These are phyloP conservation scores for Fistulinella cinereoalba DNA, from an alignment of 1,284 basidiomycete species.

Conservation along the genomic window DNA sequence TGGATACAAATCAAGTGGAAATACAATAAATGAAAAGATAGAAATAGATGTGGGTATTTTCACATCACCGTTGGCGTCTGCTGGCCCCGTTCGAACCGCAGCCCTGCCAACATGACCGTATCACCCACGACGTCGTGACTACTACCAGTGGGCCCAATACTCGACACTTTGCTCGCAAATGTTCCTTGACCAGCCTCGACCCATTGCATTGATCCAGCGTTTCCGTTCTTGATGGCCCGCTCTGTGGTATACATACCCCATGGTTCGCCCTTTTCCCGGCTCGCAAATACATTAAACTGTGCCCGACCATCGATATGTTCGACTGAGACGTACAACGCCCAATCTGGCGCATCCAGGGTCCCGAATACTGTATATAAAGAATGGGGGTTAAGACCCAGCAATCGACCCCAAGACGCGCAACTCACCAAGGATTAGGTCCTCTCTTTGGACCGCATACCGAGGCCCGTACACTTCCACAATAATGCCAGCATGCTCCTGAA, in stretches of 20 bases:
- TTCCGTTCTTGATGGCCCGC: slow-evolving; percentile 38
- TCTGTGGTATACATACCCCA: slow-evolving; percentile 71
- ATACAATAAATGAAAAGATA: not conserved
- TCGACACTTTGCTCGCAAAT: slow-evolving; percentile 55
- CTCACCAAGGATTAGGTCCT: slow-evolving; percentile 70
- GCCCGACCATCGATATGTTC: slow-evolving; percentile 59
- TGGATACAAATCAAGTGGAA: not conserved
- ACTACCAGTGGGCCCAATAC: not conserved
- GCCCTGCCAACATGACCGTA: slow-evolving; percentile 24
- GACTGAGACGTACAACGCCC: slow-evolving; percentile 69
- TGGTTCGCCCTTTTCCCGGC: slow-evolving; percentile 45
- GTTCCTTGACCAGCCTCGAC: slow-evolving; percentile 38
- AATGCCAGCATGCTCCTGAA: slow-evolving; percentile 62
- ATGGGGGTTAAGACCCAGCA: not conserved
- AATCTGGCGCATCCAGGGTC: slow-evolving; percentile 62
- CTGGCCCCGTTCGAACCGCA: slow-evolving; percentile 20
- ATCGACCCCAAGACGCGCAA: slow-evolving; percentile 1
- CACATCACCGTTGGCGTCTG: slow-evolving; percentile 14
- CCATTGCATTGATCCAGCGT: slow-evolving; percentile 40
- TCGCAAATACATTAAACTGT: slow-evolving; percentile 65
- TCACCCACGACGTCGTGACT: slow-evolving; percentile 15
- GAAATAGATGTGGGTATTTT: not conserved
- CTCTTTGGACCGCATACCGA: slow-evolving; percentile 56
- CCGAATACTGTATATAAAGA: slow-evolving; percentile 55
- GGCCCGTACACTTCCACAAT: slow-evolving; percentile 57